Percentiles rank a stretch among this genome's conserved stretches.
These are phyloP conservation scores for Fusarium multiceps DNA, from an alignment of 2,329 filamentous ascomycete species.

Conservation along the genomic window DNA sequence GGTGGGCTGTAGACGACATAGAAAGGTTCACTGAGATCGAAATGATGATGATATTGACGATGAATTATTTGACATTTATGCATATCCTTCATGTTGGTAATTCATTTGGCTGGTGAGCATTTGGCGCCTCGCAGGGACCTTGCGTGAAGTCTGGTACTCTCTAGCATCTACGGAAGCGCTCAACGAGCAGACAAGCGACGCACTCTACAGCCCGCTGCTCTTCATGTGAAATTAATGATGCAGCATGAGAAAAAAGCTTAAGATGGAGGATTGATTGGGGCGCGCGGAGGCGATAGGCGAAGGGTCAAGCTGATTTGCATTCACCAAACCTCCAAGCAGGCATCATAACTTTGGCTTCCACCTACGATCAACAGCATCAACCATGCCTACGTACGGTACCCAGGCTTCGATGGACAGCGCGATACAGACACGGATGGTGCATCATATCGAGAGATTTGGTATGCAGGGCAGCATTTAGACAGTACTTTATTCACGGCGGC, in stretches of 20 bases:
- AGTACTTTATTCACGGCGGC: fast-evolving
- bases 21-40: constrained; percentile 2
- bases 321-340: background rate
- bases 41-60: constrained; percentile 5
- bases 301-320: background rate
- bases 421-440: background rate
- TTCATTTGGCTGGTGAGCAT: background rate
- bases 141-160: background rate
- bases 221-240: background rate
- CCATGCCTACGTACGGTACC: too few species aligned
- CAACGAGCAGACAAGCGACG: background rate
- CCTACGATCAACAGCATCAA: background rate
- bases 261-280: background rate
- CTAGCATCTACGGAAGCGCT: background rate
- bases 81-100: background rate
- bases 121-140: background rate
- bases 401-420: background rate
- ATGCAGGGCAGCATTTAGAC: too few species aligned
- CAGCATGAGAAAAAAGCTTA: background rate
- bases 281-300: background rate
- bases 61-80: background rate
- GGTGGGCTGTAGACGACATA: constrained; percentile 1
- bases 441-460: too few species aligned
- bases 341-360: background rate
- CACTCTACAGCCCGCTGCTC: background rate